These are phyloP conservation scores for Neurospora sp. DNA, from an alignment of 495 filamentous ascomycete genomes.

Conservation along the genomic window DNA sequence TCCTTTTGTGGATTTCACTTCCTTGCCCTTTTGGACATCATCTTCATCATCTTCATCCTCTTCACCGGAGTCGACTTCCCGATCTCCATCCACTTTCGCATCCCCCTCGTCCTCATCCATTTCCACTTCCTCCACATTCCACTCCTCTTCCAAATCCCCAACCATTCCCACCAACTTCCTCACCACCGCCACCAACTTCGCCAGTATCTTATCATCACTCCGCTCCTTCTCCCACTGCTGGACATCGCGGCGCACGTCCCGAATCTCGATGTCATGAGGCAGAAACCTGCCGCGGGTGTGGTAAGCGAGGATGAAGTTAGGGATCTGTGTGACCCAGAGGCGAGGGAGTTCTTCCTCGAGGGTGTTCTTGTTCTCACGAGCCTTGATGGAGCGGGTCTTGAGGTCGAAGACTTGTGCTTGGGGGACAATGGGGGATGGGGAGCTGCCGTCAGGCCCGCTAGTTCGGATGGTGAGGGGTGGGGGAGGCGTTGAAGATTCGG, in stretches of 20 bases:
- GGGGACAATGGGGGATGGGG: conserved; percentile 15
- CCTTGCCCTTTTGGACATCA: background rate
- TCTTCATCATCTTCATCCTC: background rate
- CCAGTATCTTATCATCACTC: conserved; percentile 17
- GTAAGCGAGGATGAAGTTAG: conserved; percentile 51
- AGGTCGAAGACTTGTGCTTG: conserved; percentile 54
- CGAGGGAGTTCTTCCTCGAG: conserved; percentile 39
- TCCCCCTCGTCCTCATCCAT: background rate
- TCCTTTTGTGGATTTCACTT: background rate
- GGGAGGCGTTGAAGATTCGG: background rate
- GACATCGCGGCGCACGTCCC: conserved; percentile 35
- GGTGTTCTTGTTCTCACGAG: conserved; percentile 10
- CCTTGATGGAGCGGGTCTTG: conserved; percentile 48
- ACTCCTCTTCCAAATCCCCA: conserved; percentile 9
- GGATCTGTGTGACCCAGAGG: conserved; percentile 53
- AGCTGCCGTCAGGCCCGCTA: background rate
- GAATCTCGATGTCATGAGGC: conserved; percentile 32
- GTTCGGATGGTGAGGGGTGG: background rate
- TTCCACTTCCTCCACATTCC: conserved; percentile 1
- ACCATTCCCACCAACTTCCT: background rate
- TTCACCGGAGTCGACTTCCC: background rate
- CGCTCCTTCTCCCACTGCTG: conserved; percentile 45
- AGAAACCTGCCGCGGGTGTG: conserved; percentile 46
- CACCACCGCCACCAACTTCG: conserved; percentile 33
- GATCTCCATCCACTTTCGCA: too few relatives aligned